Evolutionary conservation across 2,329 filamentous ascomycete genomes (phyloP).

Genomic region (Hawksworthiomyces lignivorus): DNA sequence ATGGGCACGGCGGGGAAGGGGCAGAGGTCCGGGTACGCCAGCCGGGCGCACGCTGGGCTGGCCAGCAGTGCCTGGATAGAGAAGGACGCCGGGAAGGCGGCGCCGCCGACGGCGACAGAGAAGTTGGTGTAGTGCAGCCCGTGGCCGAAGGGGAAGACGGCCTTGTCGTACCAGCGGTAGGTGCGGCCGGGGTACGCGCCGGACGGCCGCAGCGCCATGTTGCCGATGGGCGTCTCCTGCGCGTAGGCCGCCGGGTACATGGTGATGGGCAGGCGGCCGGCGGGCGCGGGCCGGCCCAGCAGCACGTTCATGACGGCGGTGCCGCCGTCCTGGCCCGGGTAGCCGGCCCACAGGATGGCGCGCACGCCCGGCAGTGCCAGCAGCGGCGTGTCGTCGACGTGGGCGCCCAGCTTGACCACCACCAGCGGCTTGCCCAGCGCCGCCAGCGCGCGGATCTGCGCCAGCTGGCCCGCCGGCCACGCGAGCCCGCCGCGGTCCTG

Average conservation of each 20-base stretch:
- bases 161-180: slow-evolving; percentile 50
- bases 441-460: slow-evolving; percentile 39
- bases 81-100: not conserved
- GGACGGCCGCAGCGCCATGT: slow-evolving; percentile 44
- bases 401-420: slow-evolving; percentile 42
- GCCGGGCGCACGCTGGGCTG: slow-evolving; percentile 24
- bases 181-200: slow-evolving; percentile 40
- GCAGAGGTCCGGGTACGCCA: slow-evolving; percentile 24
- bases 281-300: slow-evolving; percentile 41
- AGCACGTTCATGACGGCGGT: slow-evolving; percentile 46
- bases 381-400: slow-evolving; percentile 44
- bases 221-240: slow-evolving; percentile 41
- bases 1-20: slow-evolving; percentile 12
- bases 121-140: slow-evolving; percentile 55
- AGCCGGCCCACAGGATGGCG: slow-evolving; percentile 49
- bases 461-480: slow-evolving; percentile 45
- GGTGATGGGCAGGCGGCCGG: slow-evolving; percentile 47
- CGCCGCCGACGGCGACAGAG: slow-evolving; percentile 15
- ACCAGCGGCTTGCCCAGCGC: slow-evolving; percentile 37
- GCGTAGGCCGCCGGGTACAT: slow-evolving; percentile 48
- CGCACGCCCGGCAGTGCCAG: slow-evolving; percentile 38
- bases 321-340: slow-evolving; percentile 53
- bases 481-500: slow-evolving; percentile 41
- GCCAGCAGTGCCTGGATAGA: slow-evolving; percentile 7
- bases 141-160: slow-evolving; percentile 45